phyloP scores from a whole-genome alignment of 441 rosid genomes.

The Gossypium gossypioides region DNA sequence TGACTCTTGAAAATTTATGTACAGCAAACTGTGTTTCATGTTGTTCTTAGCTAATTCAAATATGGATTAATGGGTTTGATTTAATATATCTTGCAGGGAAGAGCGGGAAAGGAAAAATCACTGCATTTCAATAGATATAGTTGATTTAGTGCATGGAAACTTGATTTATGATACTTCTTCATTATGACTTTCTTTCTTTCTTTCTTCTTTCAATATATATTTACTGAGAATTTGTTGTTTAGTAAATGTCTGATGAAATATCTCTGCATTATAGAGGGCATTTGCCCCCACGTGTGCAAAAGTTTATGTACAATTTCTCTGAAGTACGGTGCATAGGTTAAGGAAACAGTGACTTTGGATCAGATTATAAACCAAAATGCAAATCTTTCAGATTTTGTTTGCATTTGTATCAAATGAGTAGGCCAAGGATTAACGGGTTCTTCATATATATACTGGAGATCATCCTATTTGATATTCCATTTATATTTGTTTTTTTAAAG shows the following conservation, averaged over 20 bases:
- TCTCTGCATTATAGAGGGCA: neutral
- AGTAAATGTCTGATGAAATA: neutral
- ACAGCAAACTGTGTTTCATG: neutral
- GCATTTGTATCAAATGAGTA: neutral
- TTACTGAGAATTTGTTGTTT: neutral
- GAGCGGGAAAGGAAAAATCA: neutral
- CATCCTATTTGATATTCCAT: neutral
- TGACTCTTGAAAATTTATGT: neutral
- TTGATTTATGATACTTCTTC: neutral
- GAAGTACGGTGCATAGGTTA: neutral
- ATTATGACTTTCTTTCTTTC: neutral
- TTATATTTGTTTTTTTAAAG: neutral
- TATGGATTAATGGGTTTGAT: neutral
- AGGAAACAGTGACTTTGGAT: neutral
- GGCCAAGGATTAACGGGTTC: neutral
- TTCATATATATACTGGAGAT: neutral
- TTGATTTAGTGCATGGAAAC: neutral
- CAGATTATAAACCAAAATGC: neutral
- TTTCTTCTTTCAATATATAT: neutral
- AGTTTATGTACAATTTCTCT: neutral
- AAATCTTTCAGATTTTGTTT: neutral
- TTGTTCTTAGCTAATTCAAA: constrained; percentile 1
- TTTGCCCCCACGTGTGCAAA: constrained; percentile 11
- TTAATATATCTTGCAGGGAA: neutral
- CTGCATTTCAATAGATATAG: neutral